Conservation (phyloP, 257 asterid genomes). For the Solanum paucissectum region DNA sequence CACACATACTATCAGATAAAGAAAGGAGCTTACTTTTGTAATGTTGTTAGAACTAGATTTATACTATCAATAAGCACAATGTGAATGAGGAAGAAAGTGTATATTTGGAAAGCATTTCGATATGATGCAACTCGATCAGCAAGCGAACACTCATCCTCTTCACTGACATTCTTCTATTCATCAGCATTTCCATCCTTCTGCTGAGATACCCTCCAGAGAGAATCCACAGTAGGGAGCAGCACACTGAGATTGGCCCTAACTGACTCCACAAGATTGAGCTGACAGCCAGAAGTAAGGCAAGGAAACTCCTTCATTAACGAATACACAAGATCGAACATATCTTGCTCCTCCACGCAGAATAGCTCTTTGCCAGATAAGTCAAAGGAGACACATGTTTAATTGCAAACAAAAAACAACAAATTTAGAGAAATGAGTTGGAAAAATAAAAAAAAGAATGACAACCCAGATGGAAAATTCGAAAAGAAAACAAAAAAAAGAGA, state of each 20-base stretch:
- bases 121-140: conserved; percentile 59
- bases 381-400: no score
- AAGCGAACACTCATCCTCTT: conserved; percentile 13
- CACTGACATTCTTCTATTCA: conserved; percentile 6
- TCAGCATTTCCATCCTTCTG: conserved; percentile 24
- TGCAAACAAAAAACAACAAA: no score
- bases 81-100: conserved; percentile 75
- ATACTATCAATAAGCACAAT: conserved; percentile 57
- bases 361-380: no score
- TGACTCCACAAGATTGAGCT: conserved; percentile 69
- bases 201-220: conserved; percentile 26
- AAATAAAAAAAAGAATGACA: no score
- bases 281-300: conserved; percentile 40
- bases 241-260: conserved; percentile 85
- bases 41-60: conserved; percentile 23
- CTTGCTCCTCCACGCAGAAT: conserved; percentile 19
- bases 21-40: conserved; percentile 34
- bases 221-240: conserved; percentile 66
- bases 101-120: conserved; percentile 76
- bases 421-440: no score
- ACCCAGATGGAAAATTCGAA: no score
- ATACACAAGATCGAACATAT: conserved; percentile 27
- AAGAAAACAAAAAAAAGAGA: no score
- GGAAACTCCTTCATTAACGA: conserved; percentile 55
- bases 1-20: background rate